A percentile compares a stretch with the other conserved stretches of the same genome.
phyloP scores from a whole-genome alignment of 805 yeast genomes.

The Ogataea nitratoaversa region DNA sequence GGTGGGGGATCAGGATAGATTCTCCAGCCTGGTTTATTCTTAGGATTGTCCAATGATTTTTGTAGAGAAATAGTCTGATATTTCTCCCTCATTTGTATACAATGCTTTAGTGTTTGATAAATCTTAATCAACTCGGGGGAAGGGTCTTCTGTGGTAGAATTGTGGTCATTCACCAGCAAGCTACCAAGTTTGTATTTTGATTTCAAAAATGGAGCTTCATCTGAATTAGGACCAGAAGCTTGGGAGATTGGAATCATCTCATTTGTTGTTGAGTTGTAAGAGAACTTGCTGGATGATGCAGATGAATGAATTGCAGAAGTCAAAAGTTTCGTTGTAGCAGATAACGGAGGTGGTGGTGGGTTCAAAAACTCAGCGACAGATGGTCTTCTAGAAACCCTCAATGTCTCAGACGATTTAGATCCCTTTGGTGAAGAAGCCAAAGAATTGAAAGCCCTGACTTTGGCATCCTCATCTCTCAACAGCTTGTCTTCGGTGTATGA shows the following conservation, averaged over 20 bases:
- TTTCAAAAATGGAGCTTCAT: slow-evolving; percentile 3
- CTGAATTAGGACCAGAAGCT: slow-evolving; percentile 2
- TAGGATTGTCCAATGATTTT: slow-evolving; percentile 75
- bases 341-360: slow-evolving; percentile 37
- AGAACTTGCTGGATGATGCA: slow-evolving; percentile 14
- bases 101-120: slow-evolving; percentile 55
- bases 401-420: slow-evolving; percentile 24
- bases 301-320: slow-evolving; percentile 2
- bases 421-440: slow-evolving; percentile 30
- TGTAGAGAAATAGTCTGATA: slow-evolving; percentile 73
- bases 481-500: slow-evolving; percentile 62
- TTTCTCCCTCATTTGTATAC: slow-evolving; percentile 71
- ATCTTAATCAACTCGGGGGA: slow-evolving; percentile 65
- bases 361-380: slow-evolving; percentile 33
- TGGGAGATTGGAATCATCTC: slow-evolving; percentile 16
- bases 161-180: slow-evolving; percentile 45
- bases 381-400: slow-evolving; percentile 26
- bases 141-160: slow-evolving; percentile 50
- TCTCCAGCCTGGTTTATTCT: slow-evolving; percentile 67
- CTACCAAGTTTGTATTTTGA: slow-evolving; percentile 41
- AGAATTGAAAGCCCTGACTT: slow-evolving; percentile 53
- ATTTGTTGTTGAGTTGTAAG: slow-evolving; percentile 29
- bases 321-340: slow-evolving; percentile 14
- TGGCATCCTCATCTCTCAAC: slow-evolving; percentile 65
- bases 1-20: slow-evolving; percentile 93